Conservation (phyloP, 495 filamentous ascomycete genomes). For the Penicillium parvum region DNA sequence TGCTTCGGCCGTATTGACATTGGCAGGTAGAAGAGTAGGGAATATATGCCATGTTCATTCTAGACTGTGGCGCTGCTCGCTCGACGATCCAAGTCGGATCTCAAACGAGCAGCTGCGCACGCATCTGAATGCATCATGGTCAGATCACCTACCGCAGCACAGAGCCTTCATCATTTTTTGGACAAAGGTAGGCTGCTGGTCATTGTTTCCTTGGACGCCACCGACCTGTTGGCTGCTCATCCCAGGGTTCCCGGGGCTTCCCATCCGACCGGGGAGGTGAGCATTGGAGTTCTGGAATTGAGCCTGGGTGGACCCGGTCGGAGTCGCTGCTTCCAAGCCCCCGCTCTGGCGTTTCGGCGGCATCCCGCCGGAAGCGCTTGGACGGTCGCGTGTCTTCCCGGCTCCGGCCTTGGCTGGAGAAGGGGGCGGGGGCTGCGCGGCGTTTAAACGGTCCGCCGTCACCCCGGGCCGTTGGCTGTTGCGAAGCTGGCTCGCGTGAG, state of each 20-base stretch:
- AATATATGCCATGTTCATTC: slow-evolving; percentile 14
- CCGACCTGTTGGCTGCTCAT: slow-evolving; percentile 47
- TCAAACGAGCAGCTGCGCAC: slow-evolving; percentile 19
- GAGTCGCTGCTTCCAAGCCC: slow-evolving; percentile 71
- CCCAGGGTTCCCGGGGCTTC: slow-evolving; percentile 52
- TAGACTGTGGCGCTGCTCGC: too few species aligned
- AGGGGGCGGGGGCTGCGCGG: slow-evolving; percentile 84
- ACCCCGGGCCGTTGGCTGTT: slow-evolving; percentile 58
- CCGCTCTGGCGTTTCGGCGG: slow-evolving; percentile 71
- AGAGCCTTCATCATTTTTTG: slow-evolving; percentile 77
- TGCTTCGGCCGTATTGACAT: slow-evolving; percentile 25
- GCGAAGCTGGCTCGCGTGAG: slow-evolving; percentile 64
- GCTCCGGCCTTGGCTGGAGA: slow-evolving; percentile 77
- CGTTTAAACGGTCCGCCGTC: slow-evolving; percentile 93
- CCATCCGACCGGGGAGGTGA: slow-evolving; percentile 67
- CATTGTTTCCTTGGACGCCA: slow-evolving; percentile 38
- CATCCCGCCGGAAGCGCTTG: slow-evolving; percentile 69
- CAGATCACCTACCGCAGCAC: slow-evolving; percentile 67
- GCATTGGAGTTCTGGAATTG: slow-evolving; percentile 89
- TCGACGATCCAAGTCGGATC: slow-evolving; percentile 35
- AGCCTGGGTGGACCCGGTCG: slow-evolving; percentile 77
- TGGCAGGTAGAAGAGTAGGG: slow-evolving; percentile 23
- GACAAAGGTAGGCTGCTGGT: slow-evolving; percentile 47
- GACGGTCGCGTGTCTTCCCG: slow-evolving; percentile 73
- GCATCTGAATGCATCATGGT: slow-evolving; percentile 6